These are phyloP conservation scores for Scytalidium lignicola DNA, from an alignment of 2,329 filamentous ascomycete genomes.

Conservation along the genomic window DNA sequence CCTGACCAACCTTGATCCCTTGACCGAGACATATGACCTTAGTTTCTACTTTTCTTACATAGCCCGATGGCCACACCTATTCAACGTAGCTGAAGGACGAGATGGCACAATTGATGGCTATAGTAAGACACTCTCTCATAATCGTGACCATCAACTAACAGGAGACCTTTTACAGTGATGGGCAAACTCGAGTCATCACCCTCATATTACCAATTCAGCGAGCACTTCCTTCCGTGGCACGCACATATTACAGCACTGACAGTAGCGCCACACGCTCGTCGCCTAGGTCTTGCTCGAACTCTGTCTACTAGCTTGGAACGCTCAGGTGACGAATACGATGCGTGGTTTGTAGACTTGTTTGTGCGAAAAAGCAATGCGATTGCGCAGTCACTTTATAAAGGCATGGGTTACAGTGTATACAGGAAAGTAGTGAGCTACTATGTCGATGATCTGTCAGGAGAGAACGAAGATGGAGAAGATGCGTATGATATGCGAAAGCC, in stretches of 20 bases:
- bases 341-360: constrained; percentile 95
- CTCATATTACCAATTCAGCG: constrained; percentile 65
- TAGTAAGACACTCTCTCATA: constrained; percentile 52
- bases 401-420: constrained; percentile 88
- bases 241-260: constrained; percentile 96
- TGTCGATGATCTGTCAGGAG: constrained; percentile 69
- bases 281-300: constrained; percentile 80
- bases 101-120: constrained; percentile 91
- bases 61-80: constrained; percentile 90
- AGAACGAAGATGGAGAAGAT: constrained; percentile 79
- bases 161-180: constrained; percentile 61
- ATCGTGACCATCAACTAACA: constrained; percentile 2
- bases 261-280: constrained; percentile 78
- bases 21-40: constrained; percentile 97
- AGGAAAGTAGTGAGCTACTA: constrained; percentile 89
- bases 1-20: constrained; percentile 88
- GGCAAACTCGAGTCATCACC: constrained; percentile 91
- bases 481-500: constrained; percentile 97
- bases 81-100: constrained; percentile 83
- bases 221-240: constrained; percentile 98
- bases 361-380: constrained; percentile 83
- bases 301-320: constrained; percentile 76
- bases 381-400: constrained; percentile 84
- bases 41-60: constrained; percentile 95
- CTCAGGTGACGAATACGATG: constrained; percentile 74